Conservation (phyloP, 2,329 filamentous ascomycete genomes). For the Alternaria incomplexa region DNA sequence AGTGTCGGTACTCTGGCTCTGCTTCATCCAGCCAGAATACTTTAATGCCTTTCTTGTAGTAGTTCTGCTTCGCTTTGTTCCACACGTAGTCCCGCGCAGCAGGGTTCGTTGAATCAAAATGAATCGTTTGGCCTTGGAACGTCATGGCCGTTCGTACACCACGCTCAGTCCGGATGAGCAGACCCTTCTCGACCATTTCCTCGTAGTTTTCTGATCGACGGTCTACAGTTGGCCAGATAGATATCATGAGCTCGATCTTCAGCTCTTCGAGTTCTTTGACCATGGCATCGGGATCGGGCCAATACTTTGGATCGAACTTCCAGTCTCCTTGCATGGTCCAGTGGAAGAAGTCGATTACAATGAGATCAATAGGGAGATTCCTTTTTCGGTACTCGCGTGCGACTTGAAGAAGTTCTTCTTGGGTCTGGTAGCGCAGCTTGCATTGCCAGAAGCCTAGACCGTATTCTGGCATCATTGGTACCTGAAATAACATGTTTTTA, state of each 20-base stretch:
- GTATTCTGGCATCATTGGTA: slow-evolving; percentile 72
- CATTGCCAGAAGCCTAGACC: slow-evolving; percentile 73
- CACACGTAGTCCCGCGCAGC: slow-evolving; percentile 65
- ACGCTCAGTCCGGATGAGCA: slow-evolving; percentile 66
- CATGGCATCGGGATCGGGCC: slow-evolving; percentile 72
- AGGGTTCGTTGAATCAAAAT: slow-evolving; percentile 70
- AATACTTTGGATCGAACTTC: slow-evolving; percentile 69
- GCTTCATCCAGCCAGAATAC: slow-evolving; percentile 74
- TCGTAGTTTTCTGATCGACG: slow-evolving; percentile 63
- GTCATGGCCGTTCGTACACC: slow-evolving; percentile 66
- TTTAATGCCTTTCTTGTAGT: slow-evolving; percentile 66
- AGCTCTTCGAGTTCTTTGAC: slow-evolving; percentile 64
- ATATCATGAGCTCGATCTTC: slow-evolving; percentile 70
- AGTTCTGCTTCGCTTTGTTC: slow-evolving; percentile 65
- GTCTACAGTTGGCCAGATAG: slow-evolving; percentile 72
- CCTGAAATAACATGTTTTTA: slow-evolving; percentile 30
- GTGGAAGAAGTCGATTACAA: slow-evolving; percentile 73
- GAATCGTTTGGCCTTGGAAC: slow-evolving; percentile 63
- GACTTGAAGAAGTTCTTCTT: slow-evolving; percentile 66
- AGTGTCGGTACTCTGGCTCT: slow-evolving; percentile 68
- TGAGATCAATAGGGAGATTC: slow-evolving; percentile 65
- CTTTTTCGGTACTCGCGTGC: slow-evolving; percentile 65
- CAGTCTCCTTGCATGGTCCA: slow-evolving; percentile 72
- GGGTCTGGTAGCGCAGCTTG: slow-evolving; percentile 69
- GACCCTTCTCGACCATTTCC: slow-evolving; percentile 67